Base-by-base conservation (phyloP, 805 yeast species). In the Saccharomycopsis fodiens region DNA sequence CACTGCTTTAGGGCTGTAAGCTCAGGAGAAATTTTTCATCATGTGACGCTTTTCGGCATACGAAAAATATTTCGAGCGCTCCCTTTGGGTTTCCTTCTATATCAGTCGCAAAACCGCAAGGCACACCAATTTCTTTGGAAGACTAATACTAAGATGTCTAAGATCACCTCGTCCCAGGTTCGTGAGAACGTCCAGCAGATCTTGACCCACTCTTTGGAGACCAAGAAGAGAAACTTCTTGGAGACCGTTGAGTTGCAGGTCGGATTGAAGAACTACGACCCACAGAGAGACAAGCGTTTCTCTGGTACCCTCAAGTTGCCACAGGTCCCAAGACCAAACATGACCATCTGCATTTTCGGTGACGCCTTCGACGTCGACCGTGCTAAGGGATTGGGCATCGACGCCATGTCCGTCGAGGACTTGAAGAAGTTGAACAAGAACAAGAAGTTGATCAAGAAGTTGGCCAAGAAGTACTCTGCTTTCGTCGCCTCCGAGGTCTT, bases 241-340 rank as follows among this genome's bases (percentile, higher is more conserved):
- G 99, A 93, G 84, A 91, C 99, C 73, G 89, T 93, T 66, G 99
- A 93, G 79, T 81, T 93, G 70, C 98, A 93, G 79, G 95, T 93
- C 68, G 98, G 98, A 74, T 82, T 93, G 65, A 93, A 93, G 89
- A 93, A 93, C 95, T 93, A 93, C 77, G 99, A 93, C 73, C 97
- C 99, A 70, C 98, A 93, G 81, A 89, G 98, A 86, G 99, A 93
- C 78, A 93, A 93, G 89, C 97, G 99, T 88, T 93, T 93, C 97
- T 91, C 97, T 71, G 99, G 99, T 78, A 68, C 97, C 69, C 82
- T 93, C 77, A 93, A 82, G 78, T 80, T 93, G 65, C 99, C 99
- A 69, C 82, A 81, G 69, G 96, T 94, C 60, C 98, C 98, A 79
- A 94, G 99, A 82, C 99, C 99, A 78, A 93, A 93, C 96, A 87